phyloP scores from a whole-genome alignment of 2,329 filamentous ascomycete species.

The Pseudonectria buxi region DNA sequence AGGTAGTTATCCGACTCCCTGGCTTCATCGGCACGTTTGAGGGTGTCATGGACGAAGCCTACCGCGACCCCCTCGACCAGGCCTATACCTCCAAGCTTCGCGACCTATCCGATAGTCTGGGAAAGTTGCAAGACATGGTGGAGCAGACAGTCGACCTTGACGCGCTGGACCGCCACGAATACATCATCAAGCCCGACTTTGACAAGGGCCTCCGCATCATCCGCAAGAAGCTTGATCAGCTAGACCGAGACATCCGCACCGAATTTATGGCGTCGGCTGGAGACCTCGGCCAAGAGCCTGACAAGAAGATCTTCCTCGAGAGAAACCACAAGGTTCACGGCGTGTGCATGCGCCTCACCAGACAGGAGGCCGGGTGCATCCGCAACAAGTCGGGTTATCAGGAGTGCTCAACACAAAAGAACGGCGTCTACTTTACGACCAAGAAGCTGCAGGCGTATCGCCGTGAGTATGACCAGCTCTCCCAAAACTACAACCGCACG shows the following conservation, averaged over 20 bases:
- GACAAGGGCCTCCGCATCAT: conserved; percentile 86
- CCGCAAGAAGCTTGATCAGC: conserved; percentile 79
- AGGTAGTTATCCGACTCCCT: conserved; percentile 85
- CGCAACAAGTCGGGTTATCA: conserved; percentile 85
- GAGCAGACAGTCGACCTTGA: conserved; percentile 96
- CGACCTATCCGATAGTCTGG: conserved; percentile 69
- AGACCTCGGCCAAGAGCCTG: conserved; percentile 84
- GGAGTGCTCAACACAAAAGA: conserved; percentile 97
- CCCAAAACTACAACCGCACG: conserved; percentile 89
- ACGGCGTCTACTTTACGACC: conserved; percentile 97
- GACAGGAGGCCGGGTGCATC: conserved; percentile 86
- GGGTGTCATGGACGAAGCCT: conserved; percentile 90
- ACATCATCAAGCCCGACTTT: conserved; percentile 98
- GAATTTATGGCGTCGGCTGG: conserved; percentile 72
- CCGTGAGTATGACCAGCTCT: conserved; percentile 88
- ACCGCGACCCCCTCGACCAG: conserved; percentile 77
- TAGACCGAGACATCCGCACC: conserved; percentile 72
- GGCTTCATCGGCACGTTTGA: conserved; percentile 86
- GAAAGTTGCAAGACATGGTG: conserved; percentile 92
- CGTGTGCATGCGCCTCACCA: conserved; percentile 90
- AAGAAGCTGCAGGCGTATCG: conserved; percentile 70
- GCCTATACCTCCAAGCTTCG: conserved; percentile 82
- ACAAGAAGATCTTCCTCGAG: conserved; percentile 97
- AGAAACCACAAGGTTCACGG: conserved; percentile 86
- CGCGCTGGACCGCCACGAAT: conserved; percentile 93